phyloP scores from a whole-genome alignment of 2,329 filamentous ascomycete species.

The Gaeumannomyces tritici region DNA sequence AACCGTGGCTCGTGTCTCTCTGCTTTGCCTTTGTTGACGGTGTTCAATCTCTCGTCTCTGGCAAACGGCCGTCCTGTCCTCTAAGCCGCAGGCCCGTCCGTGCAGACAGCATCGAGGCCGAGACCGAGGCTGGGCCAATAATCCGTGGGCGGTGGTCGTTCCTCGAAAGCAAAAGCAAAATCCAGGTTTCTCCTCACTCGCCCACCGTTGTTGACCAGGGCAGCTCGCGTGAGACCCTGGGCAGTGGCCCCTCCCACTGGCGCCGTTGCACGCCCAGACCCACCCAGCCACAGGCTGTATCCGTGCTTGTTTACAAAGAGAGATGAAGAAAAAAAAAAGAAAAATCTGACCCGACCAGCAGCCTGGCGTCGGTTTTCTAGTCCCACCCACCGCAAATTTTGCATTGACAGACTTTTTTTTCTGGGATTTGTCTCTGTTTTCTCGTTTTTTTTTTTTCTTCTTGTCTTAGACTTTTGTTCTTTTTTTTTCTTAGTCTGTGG shows the following conservation, averaged over 20 bases:
- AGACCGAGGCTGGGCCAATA: not conserved
- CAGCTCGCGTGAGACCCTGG: not conserved
- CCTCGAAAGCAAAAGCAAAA: not conserved
- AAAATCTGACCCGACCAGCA: not conserved
- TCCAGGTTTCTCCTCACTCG: not conserved
- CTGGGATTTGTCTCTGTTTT: no score
- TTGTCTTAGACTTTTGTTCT: not conserved
- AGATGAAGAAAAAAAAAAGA: not conserved
- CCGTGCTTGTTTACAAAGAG: not conserved
- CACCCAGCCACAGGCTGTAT: not conserved
- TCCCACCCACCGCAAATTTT: not conserved
- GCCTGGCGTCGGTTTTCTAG: not conserved
- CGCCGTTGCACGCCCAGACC: not conserved
- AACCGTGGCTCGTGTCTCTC: not conserved
- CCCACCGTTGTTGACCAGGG: not conserved
- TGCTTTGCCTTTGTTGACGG: not conserved
- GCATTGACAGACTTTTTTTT: not conserved
- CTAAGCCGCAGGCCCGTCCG: no score
- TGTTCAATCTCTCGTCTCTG: not conserved
- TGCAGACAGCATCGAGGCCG: not conserved
- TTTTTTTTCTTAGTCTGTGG: not conserved
- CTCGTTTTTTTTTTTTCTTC: not conserved
- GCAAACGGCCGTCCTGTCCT: not conserved
- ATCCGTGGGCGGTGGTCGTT: not conserved
- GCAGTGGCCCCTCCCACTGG: not conserved